A percentile compares a stretch with the other conserved stretches of the same genome.
These are phyloP conservation scores for Eruca vesicaria DNA, from an alignment of 441 rosid species.

Conservation along the genomic window DNA sequence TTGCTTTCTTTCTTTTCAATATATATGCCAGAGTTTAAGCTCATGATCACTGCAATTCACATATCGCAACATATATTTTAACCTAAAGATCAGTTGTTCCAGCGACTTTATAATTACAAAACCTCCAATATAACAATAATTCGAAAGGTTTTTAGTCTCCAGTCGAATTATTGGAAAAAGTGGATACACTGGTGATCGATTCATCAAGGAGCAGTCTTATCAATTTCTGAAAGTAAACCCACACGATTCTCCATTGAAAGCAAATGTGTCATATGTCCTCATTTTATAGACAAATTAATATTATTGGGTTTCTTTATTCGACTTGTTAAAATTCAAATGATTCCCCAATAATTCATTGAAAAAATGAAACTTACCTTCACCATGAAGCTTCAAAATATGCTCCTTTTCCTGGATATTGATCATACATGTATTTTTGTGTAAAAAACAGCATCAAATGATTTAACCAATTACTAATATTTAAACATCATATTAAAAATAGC, in stretches of 20 bases:
- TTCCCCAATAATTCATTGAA: slow-evolving; percentile 41
- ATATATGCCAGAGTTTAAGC: neutral
- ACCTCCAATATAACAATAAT: neutral
- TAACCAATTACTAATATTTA: neutral
- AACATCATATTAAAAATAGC: neutral
- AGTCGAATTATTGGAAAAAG: neutral
- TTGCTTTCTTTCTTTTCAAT: neutral
- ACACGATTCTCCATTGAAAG: slow-evolving; percentile 33
- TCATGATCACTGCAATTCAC: neutral
- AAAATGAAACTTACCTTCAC: slow-evolving; percentile 29
- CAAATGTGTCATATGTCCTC: slow-evolving; percentile 26
- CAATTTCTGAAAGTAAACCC: slow-evolving; percentile 18
- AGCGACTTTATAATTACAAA: neutral
- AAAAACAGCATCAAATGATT: neutral
- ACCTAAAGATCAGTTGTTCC: neutral
- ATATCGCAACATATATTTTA: neutral
- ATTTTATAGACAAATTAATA: slow-evolving; percentile 24
- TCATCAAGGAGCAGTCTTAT: slow-evolving; percentile 14
- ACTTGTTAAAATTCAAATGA: slow-evolving; percentile 34
- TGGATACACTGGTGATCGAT: neutral
- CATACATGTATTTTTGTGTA: neutral
- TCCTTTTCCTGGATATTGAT: slow-evolving; percentile 4
- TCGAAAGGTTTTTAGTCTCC: neutral
- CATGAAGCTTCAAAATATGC: slow-evolving; percentile 29
- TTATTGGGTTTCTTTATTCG: slow-evolving; percentile 37